A percentile compares a stretch with the other conserved stretches of the same genome.
Conservation (phyloP, 805 yeast species). For the Candida anglica region DNA sequence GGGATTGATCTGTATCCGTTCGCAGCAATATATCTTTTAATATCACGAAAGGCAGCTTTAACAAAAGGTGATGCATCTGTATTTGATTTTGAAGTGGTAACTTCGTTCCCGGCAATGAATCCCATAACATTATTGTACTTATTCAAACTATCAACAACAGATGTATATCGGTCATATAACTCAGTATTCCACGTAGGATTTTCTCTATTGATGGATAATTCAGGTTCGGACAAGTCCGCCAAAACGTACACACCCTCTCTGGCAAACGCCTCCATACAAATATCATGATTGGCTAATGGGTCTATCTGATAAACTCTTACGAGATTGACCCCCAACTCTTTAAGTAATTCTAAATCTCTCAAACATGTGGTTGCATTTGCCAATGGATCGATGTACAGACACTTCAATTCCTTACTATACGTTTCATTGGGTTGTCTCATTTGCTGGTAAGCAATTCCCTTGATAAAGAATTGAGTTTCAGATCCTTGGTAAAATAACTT, state of each 20-base stretch:
- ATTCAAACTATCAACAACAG: slow-evolving; percentile 30
- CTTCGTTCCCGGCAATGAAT: slow-evolving; percentile 41
- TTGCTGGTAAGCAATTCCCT: slow-evolving; percentile 86
- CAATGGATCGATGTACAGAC: slow-evolving; percentile 65
- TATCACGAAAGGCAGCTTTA: slow-evolving; percentile 33
- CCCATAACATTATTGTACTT: slow-evolving; percentile 33
- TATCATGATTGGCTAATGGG: slow-evolving; percentile 65
- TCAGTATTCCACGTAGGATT: slow-evolving; percentile 33
- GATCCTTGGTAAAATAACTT: slow-evolving; percentile 70
- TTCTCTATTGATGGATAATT: slow-evolving; percentile 26
- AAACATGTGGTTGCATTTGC: slow-evolving; percentile 66
- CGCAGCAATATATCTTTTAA: slow-evolving; percentile 21
- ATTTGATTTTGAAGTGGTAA: slow-evolving; percentile 22
- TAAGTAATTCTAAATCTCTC: slow-evolving; percentile 78
- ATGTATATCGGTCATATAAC: slow-evolving; percentile 22
- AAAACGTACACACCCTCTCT: slow-evolving; percentile 32
- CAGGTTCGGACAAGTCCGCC: slow-evolving; percentile 35
- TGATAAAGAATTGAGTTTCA: slow-evolving; percentile 81
- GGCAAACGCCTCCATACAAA: slow-evolving; percentile 65
- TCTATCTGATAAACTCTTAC: slow-evolving; percentile 86
- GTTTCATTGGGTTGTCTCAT: slow-evolving; percentile 44
- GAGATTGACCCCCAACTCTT: slow-evolving; percentile 66
- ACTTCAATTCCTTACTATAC: slow-evolving; percentile 14
- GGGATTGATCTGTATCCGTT: slow-evolving; percentile 31
- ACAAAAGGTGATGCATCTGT: slow-evolving; percentile 31